These are phyloP conservation scores for Elsinoe ampelina DNA, from an alignment of 2,329 filamentous ascomycete genomes.

Conservation along the genomic window DNA sequence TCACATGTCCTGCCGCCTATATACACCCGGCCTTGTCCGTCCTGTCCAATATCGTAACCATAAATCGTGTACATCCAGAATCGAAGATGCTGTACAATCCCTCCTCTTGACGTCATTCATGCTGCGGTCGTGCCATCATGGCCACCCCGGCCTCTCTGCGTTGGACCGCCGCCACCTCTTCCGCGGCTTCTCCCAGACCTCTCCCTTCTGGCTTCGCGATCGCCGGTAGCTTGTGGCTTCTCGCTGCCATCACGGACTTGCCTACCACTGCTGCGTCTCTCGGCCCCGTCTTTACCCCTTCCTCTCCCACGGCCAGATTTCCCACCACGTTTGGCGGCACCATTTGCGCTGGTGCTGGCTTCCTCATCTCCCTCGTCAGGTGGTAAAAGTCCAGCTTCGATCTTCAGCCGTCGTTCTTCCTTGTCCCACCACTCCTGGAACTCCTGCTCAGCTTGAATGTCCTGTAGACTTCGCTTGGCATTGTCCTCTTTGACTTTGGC, in stretches of 20 bases:
- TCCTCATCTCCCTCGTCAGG: conserved; percentile 42
- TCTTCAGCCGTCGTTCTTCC: conserved; percentile 58
- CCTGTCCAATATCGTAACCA: neutral
- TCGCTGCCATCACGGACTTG: conserved; percentile 25
- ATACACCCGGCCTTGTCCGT: neutral
- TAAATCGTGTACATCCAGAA: neutral
- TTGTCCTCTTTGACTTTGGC: conserved; percentile 75
- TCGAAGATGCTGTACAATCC: neutral
- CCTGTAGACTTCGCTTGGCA: conserved; percentile 79
- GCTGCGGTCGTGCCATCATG: neutral
- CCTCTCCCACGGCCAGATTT: conserved; percentile 14
- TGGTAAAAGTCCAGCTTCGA: conserved; percentile 30
- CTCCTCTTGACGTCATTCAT: neutral
- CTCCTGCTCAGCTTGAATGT: conserved; percentile 93
- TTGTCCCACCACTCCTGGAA: conserved; percentile 97
- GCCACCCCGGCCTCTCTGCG: neutral
- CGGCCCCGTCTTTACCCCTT: conserved; percentile 21
- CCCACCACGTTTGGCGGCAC: neutral
- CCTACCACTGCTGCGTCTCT: conserved; percentile 21
- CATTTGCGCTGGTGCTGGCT: neutral
- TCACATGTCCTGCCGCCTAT: neutral
- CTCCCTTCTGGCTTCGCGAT: neutral
- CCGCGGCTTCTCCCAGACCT: neutral
- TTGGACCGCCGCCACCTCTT: neutral
- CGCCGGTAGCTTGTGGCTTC: conserved; percentile 17